Conservation (phyloP, 2,329 filamentous ascomycete genomes). For the Penicillium olsonii region DNA sequence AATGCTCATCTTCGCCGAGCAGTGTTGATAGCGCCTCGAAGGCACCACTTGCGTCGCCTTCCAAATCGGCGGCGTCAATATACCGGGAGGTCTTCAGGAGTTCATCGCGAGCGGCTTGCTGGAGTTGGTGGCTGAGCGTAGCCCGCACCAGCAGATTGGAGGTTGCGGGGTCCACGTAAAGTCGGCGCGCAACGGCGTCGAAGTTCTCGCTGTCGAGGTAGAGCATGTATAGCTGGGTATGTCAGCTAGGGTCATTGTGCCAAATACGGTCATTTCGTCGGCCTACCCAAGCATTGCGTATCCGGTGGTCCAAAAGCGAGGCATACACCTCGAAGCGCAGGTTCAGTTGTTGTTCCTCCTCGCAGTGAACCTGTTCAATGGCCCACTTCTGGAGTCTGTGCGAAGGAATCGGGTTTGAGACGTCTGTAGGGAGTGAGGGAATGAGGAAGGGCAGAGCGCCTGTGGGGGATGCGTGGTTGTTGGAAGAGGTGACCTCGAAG, state of each 20-base stretch:
- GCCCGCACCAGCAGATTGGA: slow-evolving; percentile 63
- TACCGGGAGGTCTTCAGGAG: slow-evolving; percentile 63
- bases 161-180: slow-evolving; percentile 70
- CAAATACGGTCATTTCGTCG: not conserved
- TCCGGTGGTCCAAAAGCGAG: slow-evolving; percentile 71
- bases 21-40: slow-evolving; percentile 63
- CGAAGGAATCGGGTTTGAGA: slow-evolving; percentile 56
- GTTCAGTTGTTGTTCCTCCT: slow-evolving; percentile 54
- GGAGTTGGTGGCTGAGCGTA: slow-evolving; percentile 66
- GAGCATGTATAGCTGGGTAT: slow-evolving; percentile 68
- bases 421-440: slow-evolving; percentile 50
- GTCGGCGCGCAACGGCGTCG: slow-evolving; percentile 61
- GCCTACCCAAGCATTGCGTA: slow-evolving; percentile 82
- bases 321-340: slow-evolving; percentile 72
- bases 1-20: slow-evolving; percentile 61
- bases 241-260: slow-evolving; percentile 3
- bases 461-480: slow-evolving; percentile 88
- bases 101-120: slow-evolving; percentile 71
- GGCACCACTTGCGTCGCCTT: slow-evolving; percentile 62
- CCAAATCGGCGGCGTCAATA: slow-evolving; percentile 59
- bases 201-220: slow-evolving; percentile 74
- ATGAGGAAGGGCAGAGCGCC: slow-evolving; percentile 87
- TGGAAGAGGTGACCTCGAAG: slow-evolving; percentile 70
- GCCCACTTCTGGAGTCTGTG: slow-evolving; percentile 71
- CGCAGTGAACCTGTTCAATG: slow-evolving; percentile 51